A percentile compares a stretch with the other conserved stretches of the same genome.
Evolutionary conservation across 192 early-diverging fungal species (phyloP).

Genomic region (Mortierella hygrophila): DNA sequence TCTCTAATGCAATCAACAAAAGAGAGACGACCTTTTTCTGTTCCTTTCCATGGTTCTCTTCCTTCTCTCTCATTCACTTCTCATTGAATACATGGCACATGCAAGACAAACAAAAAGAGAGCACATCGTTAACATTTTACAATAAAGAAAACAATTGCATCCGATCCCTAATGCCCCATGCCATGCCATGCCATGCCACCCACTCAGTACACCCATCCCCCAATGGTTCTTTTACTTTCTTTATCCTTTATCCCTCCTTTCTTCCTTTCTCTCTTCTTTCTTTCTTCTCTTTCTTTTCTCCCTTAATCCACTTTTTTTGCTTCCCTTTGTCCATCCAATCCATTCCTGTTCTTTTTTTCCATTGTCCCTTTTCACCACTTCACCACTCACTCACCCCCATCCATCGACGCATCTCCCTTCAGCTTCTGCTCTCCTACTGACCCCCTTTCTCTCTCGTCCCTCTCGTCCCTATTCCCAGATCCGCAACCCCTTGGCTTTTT

Average conservation of each 20-base stretch:
- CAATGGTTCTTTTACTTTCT: background rate
- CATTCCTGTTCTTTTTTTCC: conserved; percentile 39
- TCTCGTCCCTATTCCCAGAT: conserved; percentile 12
- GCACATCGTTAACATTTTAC: background rate
- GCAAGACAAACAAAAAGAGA: conserved; percentile 1
- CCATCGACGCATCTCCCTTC: background rate
- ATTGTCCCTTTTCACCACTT: background rate
- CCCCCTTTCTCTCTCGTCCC: background rate
- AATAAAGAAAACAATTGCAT: background rate
- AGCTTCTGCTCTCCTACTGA: background rate
- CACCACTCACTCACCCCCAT: background rate
- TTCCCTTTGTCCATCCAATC: conserved; percentile 10
- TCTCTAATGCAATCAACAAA: background rate
- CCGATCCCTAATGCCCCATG: background rate
- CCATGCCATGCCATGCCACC: background rate
- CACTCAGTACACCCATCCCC: background rate
- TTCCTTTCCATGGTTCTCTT: too few relatives aligned
- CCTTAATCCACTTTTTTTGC: background rate
- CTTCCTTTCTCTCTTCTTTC: conserved; percentile 8
- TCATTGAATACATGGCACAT: background rate
- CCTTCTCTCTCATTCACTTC: background rate
- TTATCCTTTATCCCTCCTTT: background rate
- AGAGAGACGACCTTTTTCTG: background rate
- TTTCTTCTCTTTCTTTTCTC: background rate
- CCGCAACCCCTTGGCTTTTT: conserved; percentile 21